Conservation (phyloP, 768 basidiomycete genomes). For the Kondoa malvinella region DNA sequence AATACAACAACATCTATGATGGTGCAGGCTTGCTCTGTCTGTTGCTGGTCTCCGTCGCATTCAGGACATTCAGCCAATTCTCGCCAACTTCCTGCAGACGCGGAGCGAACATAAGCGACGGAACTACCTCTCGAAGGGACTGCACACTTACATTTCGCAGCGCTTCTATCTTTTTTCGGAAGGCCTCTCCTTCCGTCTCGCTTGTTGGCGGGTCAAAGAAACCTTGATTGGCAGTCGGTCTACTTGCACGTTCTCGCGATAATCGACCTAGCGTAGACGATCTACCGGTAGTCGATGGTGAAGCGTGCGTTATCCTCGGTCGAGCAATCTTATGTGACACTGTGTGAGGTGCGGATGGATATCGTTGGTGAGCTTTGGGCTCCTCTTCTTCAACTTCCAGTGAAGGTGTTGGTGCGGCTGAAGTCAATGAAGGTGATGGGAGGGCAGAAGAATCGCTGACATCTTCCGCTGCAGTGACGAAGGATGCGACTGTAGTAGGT, state of each 20-base stretch:
- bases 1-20: not conserved
- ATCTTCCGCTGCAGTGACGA: not conserved
- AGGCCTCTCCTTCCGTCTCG: not conserved
- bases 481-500: not conserved
- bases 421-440: not conserved
- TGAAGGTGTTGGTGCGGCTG: not conserved
- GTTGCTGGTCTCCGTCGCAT: not conserved
- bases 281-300: not conserved
- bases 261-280: not conserved
- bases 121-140: not conserved
- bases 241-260: not conserved
- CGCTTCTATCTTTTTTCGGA: conserved; percentile 1
- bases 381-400: not conserved
- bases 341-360: not conserved
- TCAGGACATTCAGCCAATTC: conserved; percentile 2
- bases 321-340: not conserved
- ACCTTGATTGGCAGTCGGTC: not conserved
- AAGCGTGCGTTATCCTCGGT: not conserved
- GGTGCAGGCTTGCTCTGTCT: not conserved
- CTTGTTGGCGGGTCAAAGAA: not conserved
- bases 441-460: not conserved
- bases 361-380: not conserved
- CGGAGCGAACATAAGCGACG: not conserved
- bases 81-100: not conserved
- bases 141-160: not conserved